Evolutionary conservation across 805 yeast genomes (phyloP).

Genomic region (Cyberlindnera mycetangii): DNA sequence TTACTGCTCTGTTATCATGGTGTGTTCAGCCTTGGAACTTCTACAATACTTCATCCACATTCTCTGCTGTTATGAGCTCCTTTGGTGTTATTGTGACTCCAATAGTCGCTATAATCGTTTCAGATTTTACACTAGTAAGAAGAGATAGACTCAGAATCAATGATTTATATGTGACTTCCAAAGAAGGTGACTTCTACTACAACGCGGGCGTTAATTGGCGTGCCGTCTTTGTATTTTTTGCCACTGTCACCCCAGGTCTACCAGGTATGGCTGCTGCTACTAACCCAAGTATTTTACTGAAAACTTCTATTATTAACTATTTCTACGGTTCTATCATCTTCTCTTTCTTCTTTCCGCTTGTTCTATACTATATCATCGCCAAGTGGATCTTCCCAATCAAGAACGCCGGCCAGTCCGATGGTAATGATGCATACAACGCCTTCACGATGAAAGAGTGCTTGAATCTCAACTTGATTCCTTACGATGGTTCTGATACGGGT

Average conservation of each 20-base stretch:
- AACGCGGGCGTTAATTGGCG: constrained; percentile 32
- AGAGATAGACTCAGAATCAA: constrained; percentile 31
- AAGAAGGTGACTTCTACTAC: constrained; percentile 31
- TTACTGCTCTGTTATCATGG: constrained; percentile 35
- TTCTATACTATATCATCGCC: constrained; percentile 25
- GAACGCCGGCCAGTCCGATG: constrained; percentile 18
- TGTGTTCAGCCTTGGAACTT: constrained; percentile 39
- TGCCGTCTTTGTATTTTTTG: constrained; percentile 28
- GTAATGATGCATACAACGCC: constrained; percentile 28
- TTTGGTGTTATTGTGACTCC: constrained; percentile 38
- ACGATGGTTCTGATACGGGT: constrained; percentile 13
- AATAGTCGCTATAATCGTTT: constrained; percentile 32
- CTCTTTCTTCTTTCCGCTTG: constrained; percentile 29
- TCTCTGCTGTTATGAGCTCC: constrained; percentile 37
- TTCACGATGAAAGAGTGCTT: constrained; percentile 31
- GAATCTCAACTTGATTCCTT: constrained; percentile 23
- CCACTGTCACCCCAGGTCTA: constrained; percentile 34
- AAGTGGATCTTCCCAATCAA: constrained; percentile 29
- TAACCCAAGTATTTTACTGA: constrained; percentile 24
- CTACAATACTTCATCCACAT: constrained; percentile 36
- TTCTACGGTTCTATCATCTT: constrained; percentile 33
- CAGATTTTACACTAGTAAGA: constrained; percentile 37
- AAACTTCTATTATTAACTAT: constrained; percentile 26
- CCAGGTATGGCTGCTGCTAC: constrained; percentile 37
- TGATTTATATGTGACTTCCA: constrained; percentile 32